Conservation (phyloP, 306 rosid species). For the Pterocarpus santalinus region DNA sequence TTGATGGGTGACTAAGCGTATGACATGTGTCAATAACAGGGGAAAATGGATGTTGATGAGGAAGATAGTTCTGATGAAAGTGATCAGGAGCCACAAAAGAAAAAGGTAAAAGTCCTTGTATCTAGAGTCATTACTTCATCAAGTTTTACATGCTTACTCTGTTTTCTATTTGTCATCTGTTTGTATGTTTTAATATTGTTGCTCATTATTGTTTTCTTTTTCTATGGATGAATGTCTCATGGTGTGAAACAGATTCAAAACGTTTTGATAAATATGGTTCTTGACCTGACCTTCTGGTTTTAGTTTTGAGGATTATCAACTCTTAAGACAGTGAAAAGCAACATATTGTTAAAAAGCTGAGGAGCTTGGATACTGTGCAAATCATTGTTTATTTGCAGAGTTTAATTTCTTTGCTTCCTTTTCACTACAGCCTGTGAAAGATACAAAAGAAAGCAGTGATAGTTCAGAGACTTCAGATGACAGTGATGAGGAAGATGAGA, state of each 20-base stretch:
- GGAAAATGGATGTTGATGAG: conserved; percentile 59
- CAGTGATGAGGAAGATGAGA: conserved; percentile 53
- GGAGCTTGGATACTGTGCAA: not conserved
- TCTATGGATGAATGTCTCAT: not conserved
- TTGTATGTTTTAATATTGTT: not conserved
- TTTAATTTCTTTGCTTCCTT: not conserved
- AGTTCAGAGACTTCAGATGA: conserved; percentile 54
- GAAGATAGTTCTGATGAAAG: conserved; percentile 63
- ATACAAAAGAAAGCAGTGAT: conserved; percentile 32
- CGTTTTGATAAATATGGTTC: not conserved
- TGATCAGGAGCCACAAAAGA: conserved; percentile 59
- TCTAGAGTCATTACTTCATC: not conserved
- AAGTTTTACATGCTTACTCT: not conserved
- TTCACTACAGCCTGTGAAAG: conserved; percentile 46
- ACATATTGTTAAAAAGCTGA: not conserved
- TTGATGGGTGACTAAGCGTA: not conserved
- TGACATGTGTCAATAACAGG: conserved; percentile 35
- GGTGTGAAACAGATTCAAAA: not conserved
- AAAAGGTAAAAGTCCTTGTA: conserved; percentile 43
- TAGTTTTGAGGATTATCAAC: not conserved
- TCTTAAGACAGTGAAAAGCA: not conserved
- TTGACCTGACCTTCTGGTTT: no score
- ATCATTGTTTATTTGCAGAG: not conserved
- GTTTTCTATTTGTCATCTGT: not conserved
- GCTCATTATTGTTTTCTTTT: no score